These are phyloP conservation scores for Alternaria arbusti DNA, from an alignment of 2,329 filamentous ascomycete genomes.

Conservation along the genomic window DNA sequence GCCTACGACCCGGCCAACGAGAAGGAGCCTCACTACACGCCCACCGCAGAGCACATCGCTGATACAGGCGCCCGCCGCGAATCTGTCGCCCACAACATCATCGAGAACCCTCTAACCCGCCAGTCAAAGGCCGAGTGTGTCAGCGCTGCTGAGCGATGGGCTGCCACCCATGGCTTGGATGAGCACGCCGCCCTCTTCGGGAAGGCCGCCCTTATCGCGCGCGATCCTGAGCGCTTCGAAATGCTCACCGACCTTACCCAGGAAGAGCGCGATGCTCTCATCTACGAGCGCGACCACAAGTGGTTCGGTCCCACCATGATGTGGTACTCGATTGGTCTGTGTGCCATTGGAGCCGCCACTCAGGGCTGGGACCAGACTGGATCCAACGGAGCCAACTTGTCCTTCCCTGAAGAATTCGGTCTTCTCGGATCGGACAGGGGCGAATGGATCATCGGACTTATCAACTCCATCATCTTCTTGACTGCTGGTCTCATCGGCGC, in stretches of 20 bases:
- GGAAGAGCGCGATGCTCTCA: constrained; percentile 65
- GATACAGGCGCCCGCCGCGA: constrained; percentile 38
- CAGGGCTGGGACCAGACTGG: constrained; percentile 71
- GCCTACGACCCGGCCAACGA: neutral
- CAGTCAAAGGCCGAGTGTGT: constrained; percentile 60
- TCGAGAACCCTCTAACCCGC: constrained; percentile 47
- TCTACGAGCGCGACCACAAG: constrained; percentile 69
- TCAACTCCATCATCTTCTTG: constrained; percentile 50
- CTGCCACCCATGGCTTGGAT: constrained; percentile 62
- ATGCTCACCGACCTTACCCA: constrained; percentile 66
- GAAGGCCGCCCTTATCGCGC: constrained; percentile 76
- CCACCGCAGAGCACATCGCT: constrained; percentile 7
- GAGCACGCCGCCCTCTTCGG: constrained; percentile 66
- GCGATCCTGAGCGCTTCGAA: constrained; percentile 70
- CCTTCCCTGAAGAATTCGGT: constrained; percentile 63
- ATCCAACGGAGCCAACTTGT: constrained; percentile 62
- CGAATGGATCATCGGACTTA: constrained; percentile 42
- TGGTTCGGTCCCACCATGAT: constrained; percentile 65
- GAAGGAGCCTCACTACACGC: constrained; percentile 1
- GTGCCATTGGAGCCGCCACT: constrained; percentile 73
- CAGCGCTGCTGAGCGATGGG: constrained; percentile 66
- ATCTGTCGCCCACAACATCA: constrained; percentile 55
- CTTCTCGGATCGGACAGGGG: constrained; percentile 45
- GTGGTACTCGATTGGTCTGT: constrained; percentile 71
- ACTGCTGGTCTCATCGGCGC: constrained; percentile 45